Conservation (phyloP, 2,329 filamentous ascomycete genomes). For the Aspergillus cejpii region DNA sequence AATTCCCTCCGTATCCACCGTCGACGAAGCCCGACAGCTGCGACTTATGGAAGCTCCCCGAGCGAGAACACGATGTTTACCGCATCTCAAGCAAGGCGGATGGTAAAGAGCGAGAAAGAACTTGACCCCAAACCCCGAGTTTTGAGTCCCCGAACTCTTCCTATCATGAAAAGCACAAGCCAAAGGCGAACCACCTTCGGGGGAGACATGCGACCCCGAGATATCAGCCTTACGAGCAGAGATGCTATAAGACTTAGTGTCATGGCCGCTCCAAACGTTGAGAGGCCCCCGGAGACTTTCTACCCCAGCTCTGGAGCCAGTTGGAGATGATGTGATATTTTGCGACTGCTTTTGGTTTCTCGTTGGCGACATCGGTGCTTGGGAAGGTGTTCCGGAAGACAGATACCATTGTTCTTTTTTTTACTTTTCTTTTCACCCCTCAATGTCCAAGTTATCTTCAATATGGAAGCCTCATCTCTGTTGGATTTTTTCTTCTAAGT, state of each 20-base stretch:
- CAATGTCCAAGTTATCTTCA: constrained; percentile 3
- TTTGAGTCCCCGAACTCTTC: constrained; percentile 54
- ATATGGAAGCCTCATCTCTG: constrained; percentile 9
- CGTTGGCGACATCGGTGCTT: constrained; percentile 15
- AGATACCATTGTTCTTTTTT: constrained; percentile 27
- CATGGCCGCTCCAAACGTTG: constrained; percentile 32
- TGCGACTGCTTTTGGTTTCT: constrained; percentile 12
- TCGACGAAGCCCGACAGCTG: constrained; percentile 51
- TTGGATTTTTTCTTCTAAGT: constrained; percentile 8
- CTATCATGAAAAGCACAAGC: constrained; percentile 50
- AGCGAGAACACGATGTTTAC: constrained; percentile 57
- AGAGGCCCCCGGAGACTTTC: constrained; percentile 27
- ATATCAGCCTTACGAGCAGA: constrained; percentile 34
- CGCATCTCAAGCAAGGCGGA: constrained; percentile 58
- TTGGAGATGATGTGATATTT: constrained; percentile 15
- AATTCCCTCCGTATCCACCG: constrained; percentile 44
- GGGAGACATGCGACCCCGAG: constrained; percentile 36
- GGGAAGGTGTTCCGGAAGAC: constrained; percentile 23
- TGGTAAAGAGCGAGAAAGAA: constrained; percentile 58
- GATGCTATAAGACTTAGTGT: constrained; percentile 37
- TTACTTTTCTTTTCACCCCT: constrained; percentile 4
- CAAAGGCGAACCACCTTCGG: constrained; percentile 40
- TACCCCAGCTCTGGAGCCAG: constrained; percentile 22
- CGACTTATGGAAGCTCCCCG: constrained; percentile 47
- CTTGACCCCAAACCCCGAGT: constrained; percentile 51